Base-by-base conservation (phyloP, 148 eudicot species). In the Nepenthes gracilis region DNA sequence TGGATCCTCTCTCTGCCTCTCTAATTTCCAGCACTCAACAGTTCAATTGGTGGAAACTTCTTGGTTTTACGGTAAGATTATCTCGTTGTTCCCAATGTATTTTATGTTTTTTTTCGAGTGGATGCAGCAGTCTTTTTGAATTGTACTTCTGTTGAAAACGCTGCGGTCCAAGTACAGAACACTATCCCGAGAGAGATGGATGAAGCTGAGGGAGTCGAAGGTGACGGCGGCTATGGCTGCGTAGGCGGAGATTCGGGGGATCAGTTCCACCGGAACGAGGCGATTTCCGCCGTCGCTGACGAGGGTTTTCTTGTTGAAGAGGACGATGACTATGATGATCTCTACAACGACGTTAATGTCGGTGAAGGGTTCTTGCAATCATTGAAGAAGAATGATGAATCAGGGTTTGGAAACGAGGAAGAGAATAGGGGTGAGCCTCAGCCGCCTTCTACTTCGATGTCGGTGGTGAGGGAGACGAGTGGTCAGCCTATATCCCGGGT, bases 251-350 rank as follows among this genome's bases (percentile, higher is more conserved):
- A 77, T 66, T 62, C 73, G 34, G 74, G 61, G 65, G 83, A 80
- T 12, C 82, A 80, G 58, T 80, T 80, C 57, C 81, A 79, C 43
- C 72, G 84, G 13, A 79, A 83, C 55, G 95, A 86, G 61, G 90
- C 94, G 47, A 90, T 90, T 38, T 82, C 95, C 1, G 95, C 97
- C 3, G 88, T 84, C 2, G 82, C 81, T 1, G 97, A 90, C 43
- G 91, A 85, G 37, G 89, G 82, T 11, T 83, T 83, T 36, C 49
- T 82, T 45, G 90, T 69, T 1, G 92, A 81, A 64, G 97, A 87
- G 59, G 97, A 90, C 11, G 95, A 90, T 50, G 97, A 90, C 60
- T 89, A 81, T 47, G 96, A 86, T 60, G 97, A 90, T 65, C 95
- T 90, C 13, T 90, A 90, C 40, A 83, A 85, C 60, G 93, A 85